These are phyloP conservation scores for Aspergillus japonicus DNA, from an alignment of 2,329 filamentous ascomycete genomes.

Conservation along the genomic window DNA sequence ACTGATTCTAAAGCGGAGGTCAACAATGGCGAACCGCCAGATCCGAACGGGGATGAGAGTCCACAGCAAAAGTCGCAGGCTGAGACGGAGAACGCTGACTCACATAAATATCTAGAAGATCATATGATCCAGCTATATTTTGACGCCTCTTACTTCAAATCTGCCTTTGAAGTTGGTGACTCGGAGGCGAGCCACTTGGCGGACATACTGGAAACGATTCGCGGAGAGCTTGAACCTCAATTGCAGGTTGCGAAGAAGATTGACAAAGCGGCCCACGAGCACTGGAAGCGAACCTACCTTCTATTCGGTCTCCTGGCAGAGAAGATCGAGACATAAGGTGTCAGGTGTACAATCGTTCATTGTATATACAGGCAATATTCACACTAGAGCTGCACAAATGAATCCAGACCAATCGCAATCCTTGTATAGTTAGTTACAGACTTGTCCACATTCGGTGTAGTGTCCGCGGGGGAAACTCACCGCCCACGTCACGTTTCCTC, in stretches of 20 bases:
- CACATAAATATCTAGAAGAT: slow-evolving; percentile 25
- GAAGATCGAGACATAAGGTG: slow-evolving; percentile 11
- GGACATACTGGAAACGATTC: slow-evolving; percentile 47
- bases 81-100: slow-evolving; percentile 1
- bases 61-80: not conserved
- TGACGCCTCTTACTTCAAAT: slow-evolving; percentile 35
- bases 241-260: slow-evolving; percentile 54
- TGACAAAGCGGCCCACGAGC: slow-evolving; percentile 65
- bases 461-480: slow-evolving; percentile 24
- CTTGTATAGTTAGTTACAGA: not conserved
- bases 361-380: slow-evolving; percentile 2
- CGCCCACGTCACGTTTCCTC: slow-evolving; percentile 28
- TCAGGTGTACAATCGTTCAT: not conserved
- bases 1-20: not conserved
- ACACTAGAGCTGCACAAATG: not conserved
- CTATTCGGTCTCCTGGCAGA: slow-evolving; percentile 72
- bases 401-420: not conserved
- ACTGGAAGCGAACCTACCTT: slow-evolving; percentile 78
- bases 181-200: slow-evolving; percentile 38
- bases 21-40: slow-evolving; percentile 4
- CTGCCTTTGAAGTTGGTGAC: slow-evolving; percentile 24
- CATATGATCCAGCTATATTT: slow-evolving; percentile 41
- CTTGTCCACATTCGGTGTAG: not conserved
- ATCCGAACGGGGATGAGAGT: slow-evolving; percentile 8
- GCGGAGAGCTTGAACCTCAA: slow-evolving; percentile 50